These are phyloP conservation scores for Telopea speciosissima DNA, from an alignment of 177 flowering plant genomes.

Conservation along the genomic window DNA sequence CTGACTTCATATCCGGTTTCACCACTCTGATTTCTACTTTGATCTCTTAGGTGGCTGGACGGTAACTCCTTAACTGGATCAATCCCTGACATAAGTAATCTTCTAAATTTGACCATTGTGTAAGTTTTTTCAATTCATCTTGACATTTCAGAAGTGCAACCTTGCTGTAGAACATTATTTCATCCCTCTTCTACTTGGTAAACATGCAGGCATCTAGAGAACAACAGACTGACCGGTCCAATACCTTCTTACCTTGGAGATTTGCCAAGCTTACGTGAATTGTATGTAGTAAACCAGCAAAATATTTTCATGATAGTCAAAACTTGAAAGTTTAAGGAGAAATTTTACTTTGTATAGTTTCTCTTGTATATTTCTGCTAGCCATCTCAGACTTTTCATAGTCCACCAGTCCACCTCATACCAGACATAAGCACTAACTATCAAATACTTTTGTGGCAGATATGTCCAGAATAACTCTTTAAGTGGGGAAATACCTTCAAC, in stretches of 20 bases:
- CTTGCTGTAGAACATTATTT: background rate
- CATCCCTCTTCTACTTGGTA: constrained; percentile 7
- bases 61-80: constrained; percentile 60
- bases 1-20: background rate
- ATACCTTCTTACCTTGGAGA: constrained; percentile 65
- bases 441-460: constrained; percentile 38
- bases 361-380: background rate
- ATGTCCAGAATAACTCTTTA: constrained; percentile 78
- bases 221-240: constrained; percentile 67
- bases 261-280: constrained; percentile 63
- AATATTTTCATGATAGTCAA: no score
- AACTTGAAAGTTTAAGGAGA: background rate
- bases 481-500: constrained; percentile 59
- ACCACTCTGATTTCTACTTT: background rate
- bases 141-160: constrained; percentile 1
- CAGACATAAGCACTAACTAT: constrained; percentile 2
- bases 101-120: constrained; percentile 56
- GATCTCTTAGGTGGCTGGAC: constrained; percentile 63
- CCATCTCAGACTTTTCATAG: background rate
- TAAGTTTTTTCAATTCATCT: constrained; percentile 33
- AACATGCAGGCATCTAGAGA: constrained; percentile 83
- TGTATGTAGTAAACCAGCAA: constrained; percentile 43
- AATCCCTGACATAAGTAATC: constrained; percentile 78
- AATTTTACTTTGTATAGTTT: background rate
- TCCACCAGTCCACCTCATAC: background rate